Evolutionary conservation across 495 filamentous ascomycete species (phyloP), one percentile per base, ranked within the genome.

Genomic region (Penicillium canariense): DNA sequence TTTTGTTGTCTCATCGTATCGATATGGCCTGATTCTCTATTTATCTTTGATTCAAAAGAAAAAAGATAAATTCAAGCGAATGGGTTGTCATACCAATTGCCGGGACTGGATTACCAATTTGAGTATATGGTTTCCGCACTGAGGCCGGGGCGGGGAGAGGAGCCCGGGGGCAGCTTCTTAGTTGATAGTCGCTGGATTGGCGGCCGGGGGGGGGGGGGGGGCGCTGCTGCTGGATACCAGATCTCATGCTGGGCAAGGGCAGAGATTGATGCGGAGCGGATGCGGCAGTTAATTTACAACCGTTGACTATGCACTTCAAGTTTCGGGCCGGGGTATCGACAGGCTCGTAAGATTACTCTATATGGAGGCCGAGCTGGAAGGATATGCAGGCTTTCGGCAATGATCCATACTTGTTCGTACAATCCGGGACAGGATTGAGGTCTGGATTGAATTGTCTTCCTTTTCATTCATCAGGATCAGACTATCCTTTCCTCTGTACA

Each of bases 41-140:
- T n/a, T n/a, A n/a, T n/a, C n/a, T n/a, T n/a, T n/a, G n/a, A n/a
- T n/a, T n/a, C n/a, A n/a, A n/a, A n/a, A n/a, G n/a, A n/a, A n/a
- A n/a, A n/a, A n/a, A n/a, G n/a, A n/a, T n/a, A n/a, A n/a, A n/a
- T n/a, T n/a, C n/a, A n/a, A n/a, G n/a, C n/a, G n/a, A n/a, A n/a
- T n/a, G 10, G 34, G n/a, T 17, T 38, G 42, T 54, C 32, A 48
- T 54, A 18, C 32, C 46, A 50, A 40, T n/a, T 25, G 47, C 42
- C 52, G 34, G 57, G 52, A 55, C 52, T 36, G n/a, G n/a, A 12
- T 51, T 60, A 9, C 57, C 57, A 3, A 28, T 60, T 60, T 55
- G 25, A 55, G 57, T 60, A 56, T 38, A 17, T 5, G 23, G 34
- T 38, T 36, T 20, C 40, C 23, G 14, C 39, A 18, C 46, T 10